Percentiles rank a stretch among this genome's conserved stretches.
phyloP scores from a whole-genome alignment of 306 rosid genomes.

The Begonia peltatifolia region DNA sequence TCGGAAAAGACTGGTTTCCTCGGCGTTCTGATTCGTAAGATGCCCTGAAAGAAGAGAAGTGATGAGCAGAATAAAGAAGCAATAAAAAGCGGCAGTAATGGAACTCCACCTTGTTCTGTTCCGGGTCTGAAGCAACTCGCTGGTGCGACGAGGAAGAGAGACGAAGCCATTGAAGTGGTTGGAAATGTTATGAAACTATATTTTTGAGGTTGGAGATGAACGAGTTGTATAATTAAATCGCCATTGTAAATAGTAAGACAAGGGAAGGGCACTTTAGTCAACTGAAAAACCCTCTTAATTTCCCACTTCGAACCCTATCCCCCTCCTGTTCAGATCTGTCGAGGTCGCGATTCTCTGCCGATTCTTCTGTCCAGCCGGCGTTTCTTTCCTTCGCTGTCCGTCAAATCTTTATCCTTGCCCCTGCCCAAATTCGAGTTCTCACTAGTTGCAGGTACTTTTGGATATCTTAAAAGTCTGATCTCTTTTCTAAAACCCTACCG shows the following conservation, averaged over 20 bases:
- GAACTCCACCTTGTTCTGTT: slow-evolving; percentile 22
- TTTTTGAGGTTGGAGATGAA: too few relatives aligned
- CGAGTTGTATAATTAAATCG: too few relatives aligned
- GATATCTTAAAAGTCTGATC: too few relatives aligned
- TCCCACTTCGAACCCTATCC: not conserved
- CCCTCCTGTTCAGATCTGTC: not conserved
- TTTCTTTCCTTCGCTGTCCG: slow-evolving; percentile 58
- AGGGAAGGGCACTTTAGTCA: too few relatives aligned
- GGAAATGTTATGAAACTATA: not conserved
- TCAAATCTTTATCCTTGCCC: slow-evolving; percentile 18
- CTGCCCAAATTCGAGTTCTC: too few relatives aligned
- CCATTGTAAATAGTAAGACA: too few relatives aligned
- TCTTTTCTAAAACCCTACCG: not conserved
- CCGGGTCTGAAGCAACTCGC: slow-evolving; percentile 15
- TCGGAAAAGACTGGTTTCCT: too few relatives aligned
- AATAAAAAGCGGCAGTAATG: not conserved
- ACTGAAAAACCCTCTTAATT: too few relatives aligned
- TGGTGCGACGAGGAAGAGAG: slow-evolving; percentile 19
- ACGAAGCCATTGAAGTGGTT: slow-evolving; percentile 27
- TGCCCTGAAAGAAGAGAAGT: not conserved
- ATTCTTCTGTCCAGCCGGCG: slow-evolving; percentile 46
- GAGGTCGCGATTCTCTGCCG: slow-evolving; percentile 18
- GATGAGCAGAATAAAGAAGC: not conserved
- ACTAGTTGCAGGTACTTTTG: slow-evolving; percentile 23
- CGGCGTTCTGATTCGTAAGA: not conserved